Percentiles rank a stretch among this genome's conserved stretches.
phyloP scores from a whole-genome alignment of 306 rosid genomes.

The Lablab purpureus region DNA sequence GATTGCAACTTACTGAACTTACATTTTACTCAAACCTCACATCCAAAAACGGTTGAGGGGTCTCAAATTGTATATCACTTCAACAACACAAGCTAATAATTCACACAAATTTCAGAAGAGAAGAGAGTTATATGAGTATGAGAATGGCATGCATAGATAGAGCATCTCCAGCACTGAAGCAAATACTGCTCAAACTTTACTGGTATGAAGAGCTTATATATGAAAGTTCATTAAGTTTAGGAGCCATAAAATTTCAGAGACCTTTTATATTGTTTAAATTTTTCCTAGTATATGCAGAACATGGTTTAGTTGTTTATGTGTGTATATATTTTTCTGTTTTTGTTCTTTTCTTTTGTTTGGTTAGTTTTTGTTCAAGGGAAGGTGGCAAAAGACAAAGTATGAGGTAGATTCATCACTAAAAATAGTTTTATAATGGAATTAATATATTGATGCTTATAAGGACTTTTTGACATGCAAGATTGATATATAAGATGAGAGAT shows the following conservation, averaged over 20 bases:
- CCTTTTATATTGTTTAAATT: not conserved
- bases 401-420: not conserved
- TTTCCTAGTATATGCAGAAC: not conserved
- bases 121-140: conserved; percentile 32
- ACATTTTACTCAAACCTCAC: conserved; percentile 62
- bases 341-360: not conserved
- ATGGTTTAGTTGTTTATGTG: not conserved
- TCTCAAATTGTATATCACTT: conserved; percentile 37
- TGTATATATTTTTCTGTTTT: not conserved
- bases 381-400: not conserved
- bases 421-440: not conserved
- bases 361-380: not conserved
- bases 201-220: conserved; percentile 55
- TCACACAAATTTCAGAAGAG: conserved; percentile 34
- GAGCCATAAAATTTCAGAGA: not conserved
- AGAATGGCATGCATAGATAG: conserved; percentile 84
- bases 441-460: not conserved
- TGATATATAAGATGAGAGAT: too few relatives aligned
- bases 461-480: not conserved
- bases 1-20: conserved; percentile 70
- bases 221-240: not conserved
- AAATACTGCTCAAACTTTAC: conserved; percentile 74
- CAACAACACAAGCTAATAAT: conserved; percentile 26
- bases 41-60: conserved; percentile 42
- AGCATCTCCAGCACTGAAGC: conserved; percentile 77